phyloP scores from a whole-genome alignment of 495 filamentous ascomycete genomes.

The Aspergillus bridgeri region DNA sequence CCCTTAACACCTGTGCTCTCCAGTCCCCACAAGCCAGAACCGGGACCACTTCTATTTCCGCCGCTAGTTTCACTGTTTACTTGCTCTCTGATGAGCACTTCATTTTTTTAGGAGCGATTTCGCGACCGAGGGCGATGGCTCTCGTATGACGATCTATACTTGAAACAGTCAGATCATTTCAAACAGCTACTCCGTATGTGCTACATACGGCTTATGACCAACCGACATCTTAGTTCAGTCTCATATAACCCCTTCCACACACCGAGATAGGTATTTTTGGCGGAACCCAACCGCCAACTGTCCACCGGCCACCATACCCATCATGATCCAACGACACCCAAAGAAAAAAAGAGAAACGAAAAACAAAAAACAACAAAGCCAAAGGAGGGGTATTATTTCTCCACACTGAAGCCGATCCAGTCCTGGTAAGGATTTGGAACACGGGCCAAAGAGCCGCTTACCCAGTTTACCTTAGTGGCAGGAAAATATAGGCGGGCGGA shows the following conservation, averaged over 20 bases:
- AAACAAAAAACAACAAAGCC: background rate
- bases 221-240: background rate
- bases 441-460: conserved; percentile 21
- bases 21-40: background rate
- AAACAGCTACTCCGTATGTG: no score
- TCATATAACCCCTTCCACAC: background rate
- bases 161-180: background rate
- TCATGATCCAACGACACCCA: background rate
- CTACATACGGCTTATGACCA: background rate
- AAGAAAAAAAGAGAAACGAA: background rate
- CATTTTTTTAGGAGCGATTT: background rate
- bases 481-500: background rate
- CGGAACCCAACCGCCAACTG: background rate
- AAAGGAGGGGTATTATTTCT: conserved; percentile 4
- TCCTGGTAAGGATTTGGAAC: conserved; percentile 10
- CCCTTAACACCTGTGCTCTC: background rate
- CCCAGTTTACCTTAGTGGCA: conserved; percentile 7
- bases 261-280: background rate
- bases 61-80: background rate
- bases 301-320: no score
- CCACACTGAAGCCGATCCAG: conserved; percentile 12
- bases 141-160: background rate
- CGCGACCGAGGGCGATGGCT: background rate
- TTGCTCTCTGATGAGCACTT: background rate
- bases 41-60: no score